Percentiles rank a stretch among this genome's conserved stretches.
Conservation (phyloP, 495 filamentous ascomycete genomes). For the Podospora pseudocomata region DNA sequence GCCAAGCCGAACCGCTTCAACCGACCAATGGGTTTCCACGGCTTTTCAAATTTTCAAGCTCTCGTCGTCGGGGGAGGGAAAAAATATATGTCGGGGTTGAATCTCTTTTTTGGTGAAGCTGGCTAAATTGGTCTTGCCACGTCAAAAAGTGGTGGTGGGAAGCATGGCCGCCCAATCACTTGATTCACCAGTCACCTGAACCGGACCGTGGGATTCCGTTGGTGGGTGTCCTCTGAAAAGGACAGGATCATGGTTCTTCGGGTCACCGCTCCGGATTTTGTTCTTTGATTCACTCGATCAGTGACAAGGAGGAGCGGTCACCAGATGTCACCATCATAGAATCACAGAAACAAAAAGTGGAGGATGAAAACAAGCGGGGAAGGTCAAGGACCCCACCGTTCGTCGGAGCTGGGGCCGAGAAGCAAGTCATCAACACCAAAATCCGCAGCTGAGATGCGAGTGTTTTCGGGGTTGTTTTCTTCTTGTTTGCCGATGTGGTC, state of each 20-base stretch:
- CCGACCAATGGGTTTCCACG: background rate
- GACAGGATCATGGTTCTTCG: background rate
- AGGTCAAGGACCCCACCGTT: background rate
- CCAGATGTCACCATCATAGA: background rate
- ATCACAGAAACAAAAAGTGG: background rate
- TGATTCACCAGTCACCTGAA: background rate
- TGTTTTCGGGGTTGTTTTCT: background rate
- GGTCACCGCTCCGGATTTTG: background rate
- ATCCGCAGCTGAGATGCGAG: background rate
- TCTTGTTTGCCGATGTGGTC: background rate
- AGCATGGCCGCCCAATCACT: constrained; percentile 8
- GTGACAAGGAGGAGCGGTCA: background rate
- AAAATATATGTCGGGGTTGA: background rate
- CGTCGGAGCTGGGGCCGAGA: background rate
- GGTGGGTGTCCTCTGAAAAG: background rate
- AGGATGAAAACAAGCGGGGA: background rate
- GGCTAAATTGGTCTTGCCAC: constrained; percentile 24
- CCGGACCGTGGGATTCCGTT: constrained; percentile 19
- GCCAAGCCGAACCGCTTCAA: background rate
- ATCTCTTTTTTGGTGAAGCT: constrained; percentile 15
- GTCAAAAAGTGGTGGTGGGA: constrained; percentile 11
- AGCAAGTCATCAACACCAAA: background rate
- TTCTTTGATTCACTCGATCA: background rate
- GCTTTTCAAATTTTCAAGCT: background rate
- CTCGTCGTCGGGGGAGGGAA: background rate